These are phyloP conservation scores for Stevia rebaudiana DNA, from an alignment of 140 eudicot species.

Conservation along the genomic window DNA sequence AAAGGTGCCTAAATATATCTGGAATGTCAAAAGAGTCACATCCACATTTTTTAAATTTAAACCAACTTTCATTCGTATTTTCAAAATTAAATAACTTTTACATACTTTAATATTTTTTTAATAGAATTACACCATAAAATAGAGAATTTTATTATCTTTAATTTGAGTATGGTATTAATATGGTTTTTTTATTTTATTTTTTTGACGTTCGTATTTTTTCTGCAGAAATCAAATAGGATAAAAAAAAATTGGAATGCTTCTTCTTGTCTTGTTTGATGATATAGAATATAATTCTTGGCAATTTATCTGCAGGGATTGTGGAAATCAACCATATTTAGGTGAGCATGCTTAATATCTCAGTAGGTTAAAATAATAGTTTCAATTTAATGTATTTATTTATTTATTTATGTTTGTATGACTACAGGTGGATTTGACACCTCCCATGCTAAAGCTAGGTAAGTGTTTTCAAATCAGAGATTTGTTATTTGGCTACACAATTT, in stretches of 20 bases:
- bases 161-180: too few species aligned
- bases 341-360: slow-evolving; percentile 19
- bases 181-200: too few species aligned
- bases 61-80: too few species aligned
- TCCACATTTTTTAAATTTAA: too few species aligned
- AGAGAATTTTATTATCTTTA: too few species aligned
- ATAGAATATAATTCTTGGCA: slow-evolving; percentile 11
- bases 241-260: not conserved
- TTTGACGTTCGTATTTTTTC: too few species aligned
- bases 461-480: not conserved
- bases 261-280: slow-evolving; percentile 1
- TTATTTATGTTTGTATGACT: slow-evolving; percentile 9
- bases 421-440: slow-evolving; percentile 88
- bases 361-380: slow-evolving; percentile 1
- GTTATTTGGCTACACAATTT: not conserved
- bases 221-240: not conserved
- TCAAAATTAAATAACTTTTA: too few species aligned
- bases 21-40: too few species aligned
- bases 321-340: slow-evolving; percentile 86
- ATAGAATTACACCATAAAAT: too few species aligned
- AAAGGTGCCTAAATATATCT: too few species aligned
- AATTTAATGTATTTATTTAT: slow-evolving; percentile 7
- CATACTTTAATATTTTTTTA: too few species aligned
- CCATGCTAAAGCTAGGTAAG: slow-evolving; percentile 81
- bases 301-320: slow-evolving; percentile 67